phyloP scores from a whole-genome alignment of 148 eudicot genomes.

The Fagopyrum tataricum region DNA sequence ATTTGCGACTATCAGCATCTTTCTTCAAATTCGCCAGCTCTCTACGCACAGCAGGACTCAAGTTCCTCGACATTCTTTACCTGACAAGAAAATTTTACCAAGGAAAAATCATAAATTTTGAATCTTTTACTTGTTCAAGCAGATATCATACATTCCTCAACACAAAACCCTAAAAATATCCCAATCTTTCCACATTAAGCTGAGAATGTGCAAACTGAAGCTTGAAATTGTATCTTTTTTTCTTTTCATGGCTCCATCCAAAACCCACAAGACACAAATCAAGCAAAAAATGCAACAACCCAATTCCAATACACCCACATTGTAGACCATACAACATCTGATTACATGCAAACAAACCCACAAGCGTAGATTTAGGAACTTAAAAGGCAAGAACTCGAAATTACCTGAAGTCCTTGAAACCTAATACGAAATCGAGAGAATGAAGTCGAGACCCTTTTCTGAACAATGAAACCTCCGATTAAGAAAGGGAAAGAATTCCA shows the following conservation, averaged over 20 bases:
- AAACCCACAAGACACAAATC: background rate
- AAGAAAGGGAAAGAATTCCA: background rate
- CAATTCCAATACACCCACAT: background rate
- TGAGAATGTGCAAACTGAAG: background rate
- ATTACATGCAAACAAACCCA: background rate
- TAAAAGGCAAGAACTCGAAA: background rate
- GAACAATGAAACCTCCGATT: background rate
- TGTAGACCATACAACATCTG: background rate
- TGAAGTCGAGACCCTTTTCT: background rate
- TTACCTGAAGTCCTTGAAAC: constrained; percentile 4
- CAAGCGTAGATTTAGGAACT: background rate
- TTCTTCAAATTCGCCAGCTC: constrained; percentile 87
- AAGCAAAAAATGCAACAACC: background rate
- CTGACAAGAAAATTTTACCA: constrained; percentile 9
- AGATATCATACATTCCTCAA: background rate
- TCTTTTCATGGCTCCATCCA: background rate
- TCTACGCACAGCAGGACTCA: constrained; percentile 66
- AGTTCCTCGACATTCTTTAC: constrained; percentile 57
- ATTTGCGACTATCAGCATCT: constrained; percentile 70
- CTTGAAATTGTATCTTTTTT: background rate
- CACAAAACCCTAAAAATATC: background rate
- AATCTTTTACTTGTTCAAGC: background rate
- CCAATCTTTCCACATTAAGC: background rate
- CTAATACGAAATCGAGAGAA: constrained; percentile 4
- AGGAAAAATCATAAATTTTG: background rate